phyloP scores from a whole-genome alignment of 2,329 filamentous ascomycete genomes.

The Penicillium glabrum region DNA sequence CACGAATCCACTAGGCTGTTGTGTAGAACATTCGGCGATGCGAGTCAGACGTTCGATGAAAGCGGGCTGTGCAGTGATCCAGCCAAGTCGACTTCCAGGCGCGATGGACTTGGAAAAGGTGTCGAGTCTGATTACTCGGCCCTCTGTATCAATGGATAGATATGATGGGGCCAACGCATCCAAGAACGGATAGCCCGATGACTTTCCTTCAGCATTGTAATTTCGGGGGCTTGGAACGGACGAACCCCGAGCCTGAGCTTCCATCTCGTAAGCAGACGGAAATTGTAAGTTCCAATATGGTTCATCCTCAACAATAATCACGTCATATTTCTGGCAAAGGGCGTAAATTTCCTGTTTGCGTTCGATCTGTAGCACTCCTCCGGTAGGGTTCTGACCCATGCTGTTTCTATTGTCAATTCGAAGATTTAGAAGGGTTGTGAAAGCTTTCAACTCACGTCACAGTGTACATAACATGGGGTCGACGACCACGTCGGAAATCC shows the following conservation, averaged over 20 bases:
- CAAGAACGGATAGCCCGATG: constrained; percentile 72
- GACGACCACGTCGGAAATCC: constrained; percentile 71
- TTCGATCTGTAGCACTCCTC: constrained; percentile 69
- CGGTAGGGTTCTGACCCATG: constrained; percentile 89
- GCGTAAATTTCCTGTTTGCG: constrained; percentile 77
- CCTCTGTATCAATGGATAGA: constrained; percentile 76
- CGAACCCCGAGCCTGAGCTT: constrained; percentile 29
- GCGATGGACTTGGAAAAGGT: constrained; percentile 94
- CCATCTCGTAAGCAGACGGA: constrained; percentile 62
- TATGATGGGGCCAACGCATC: constrained; percentile 83
- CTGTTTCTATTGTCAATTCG: constrained; percentile 36
- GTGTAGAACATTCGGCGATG: constrained; percentile 74
- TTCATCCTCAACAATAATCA: constrained; percentile 91
- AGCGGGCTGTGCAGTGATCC: constrained; percentile 81
- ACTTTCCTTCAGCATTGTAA: constrained; percentile 48
- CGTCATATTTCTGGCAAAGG: constrained; percentile 78
- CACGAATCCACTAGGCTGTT: constrained; percentile 86
- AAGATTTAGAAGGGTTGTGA: neutral
- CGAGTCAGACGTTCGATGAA: constrained; percentile 72
- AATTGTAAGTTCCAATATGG: constrained; percentile 96
- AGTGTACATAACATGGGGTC: constrained; percentile 84
- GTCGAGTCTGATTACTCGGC: constrained; percentile 84
- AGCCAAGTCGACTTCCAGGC: constrained; percentile 84
- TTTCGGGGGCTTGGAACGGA: constrained; percentile 35
- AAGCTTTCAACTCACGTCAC: constrained; percentile 66